Evolutionary conservation across 2,329 filamentous ascomycete genomes (phyloP), one percentile per base, ranked within the genome.

Genomic region (Geosmithia flava): DNA sequence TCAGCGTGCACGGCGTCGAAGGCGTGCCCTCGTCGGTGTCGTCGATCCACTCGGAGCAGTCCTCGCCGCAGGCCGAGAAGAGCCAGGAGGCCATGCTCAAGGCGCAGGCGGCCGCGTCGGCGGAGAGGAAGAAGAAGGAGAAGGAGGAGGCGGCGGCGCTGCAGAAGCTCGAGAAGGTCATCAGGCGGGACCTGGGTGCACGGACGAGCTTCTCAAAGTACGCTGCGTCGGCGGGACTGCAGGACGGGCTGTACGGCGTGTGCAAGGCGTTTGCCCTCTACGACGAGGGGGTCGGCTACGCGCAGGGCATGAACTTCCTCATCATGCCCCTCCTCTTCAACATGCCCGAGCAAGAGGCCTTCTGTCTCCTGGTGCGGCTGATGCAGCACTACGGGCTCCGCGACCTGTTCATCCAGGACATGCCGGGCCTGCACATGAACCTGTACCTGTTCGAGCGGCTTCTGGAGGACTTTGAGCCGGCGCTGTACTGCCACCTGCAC

Each of bases 251-350:
- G 10, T 97, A 95, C 65, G 90, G 90, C 39, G 80, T 98, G 37
- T 98, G 93, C 71, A 98, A 97, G 66, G 90, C 93, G 2, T 98
- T 98, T 66, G 93, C 93, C 15, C 72, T 98, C 29, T 97, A 90
- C 56, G 93, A 98, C 59, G 89, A 95, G 59, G 85, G 76, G 7
- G 93, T 98, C 37, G 91, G 93, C 30, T 98, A 98, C 64, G 91
- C 94, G 0, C 93, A 98, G 65, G 93, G 93, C 60, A 96, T 98
- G 86, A 98, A 97, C 62, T 98, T 98, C 59, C 80, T 98, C 51
- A 86, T 89, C 45, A 97, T 97, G 89, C 93, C 94, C 20, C 66
- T 98, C 17, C 72, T 98, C 1, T 96, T 98, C 69, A 97, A 96
- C 62, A 95, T 97, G 90, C 86, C 90, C 2, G 91, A 97, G 66